A percentile compares a stretch with the other conserved stretches of the same genome.
These are phyloP conservation scores for Malassezia globosa DNA, from an alignment of 1,284 basidiomycete genomes.

Conservation along the genomic window DNA sequence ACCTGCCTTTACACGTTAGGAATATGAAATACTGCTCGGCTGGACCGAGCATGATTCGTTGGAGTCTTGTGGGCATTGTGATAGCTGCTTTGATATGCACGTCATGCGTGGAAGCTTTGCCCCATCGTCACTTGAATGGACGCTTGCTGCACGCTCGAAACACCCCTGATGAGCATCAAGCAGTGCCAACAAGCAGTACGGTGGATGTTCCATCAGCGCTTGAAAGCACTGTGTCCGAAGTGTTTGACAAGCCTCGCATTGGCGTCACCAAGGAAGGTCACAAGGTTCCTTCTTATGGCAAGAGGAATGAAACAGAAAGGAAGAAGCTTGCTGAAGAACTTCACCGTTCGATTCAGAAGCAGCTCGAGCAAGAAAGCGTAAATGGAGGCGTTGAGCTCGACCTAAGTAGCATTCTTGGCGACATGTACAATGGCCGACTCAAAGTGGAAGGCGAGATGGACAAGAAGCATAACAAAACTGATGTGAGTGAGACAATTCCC, in stretches of 20 bases:
- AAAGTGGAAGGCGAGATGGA: background rate
- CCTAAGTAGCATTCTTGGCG: constrained; percentile 2
- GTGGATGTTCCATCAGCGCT: background rate
- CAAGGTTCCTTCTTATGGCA: background rate
- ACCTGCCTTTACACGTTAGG: too few species aligned
- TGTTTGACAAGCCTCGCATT: background rate
- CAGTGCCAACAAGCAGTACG: background rate
- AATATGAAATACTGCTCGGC: constrained; percentile 6
- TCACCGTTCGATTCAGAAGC: constrained; percentile 2
- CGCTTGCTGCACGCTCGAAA: background rate
- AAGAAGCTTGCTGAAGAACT: background rate
- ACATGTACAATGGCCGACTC: background rate
- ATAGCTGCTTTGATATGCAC: constrained; percentile 3
- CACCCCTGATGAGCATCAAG: too few species aligned
- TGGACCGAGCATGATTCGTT: constrained; percentile 9
- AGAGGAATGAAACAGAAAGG: background rate
- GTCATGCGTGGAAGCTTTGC: constrained; percentile 1
- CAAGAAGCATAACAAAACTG: constrained; percentile 4
- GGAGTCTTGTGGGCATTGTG: constrained; percentile 5
- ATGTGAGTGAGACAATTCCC: background rate
- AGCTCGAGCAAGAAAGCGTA: constrained; percentile 2
- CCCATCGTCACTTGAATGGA: background rate
- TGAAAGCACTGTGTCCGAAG: background rate
- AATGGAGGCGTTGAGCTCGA: constrained; percentile 1
- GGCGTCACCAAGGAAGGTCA: background rate